These are phyloP conservation scores for Trametes villosa DNA, from an alignment of 768 basidiomycete genomes.

Conservation along the genomic window DNA sequence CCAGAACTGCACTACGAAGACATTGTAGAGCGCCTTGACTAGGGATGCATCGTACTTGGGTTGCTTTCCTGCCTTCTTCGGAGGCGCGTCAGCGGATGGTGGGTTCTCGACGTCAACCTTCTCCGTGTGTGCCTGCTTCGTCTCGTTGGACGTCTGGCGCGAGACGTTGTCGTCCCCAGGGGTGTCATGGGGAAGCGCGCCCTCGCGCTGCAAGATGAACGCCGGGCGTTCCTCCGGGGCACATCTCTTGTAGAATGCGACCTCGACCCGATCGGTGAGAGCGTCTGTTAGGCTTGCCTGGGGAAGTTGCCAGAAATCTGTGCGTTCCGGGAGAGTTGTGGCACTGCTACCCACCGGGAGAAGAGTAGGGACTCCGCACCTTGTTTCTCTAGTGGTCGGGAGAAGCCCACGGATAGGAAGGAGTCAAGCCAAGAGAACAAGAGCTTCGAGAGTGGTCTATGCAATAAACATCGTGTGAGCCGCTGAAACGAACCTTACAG, in stretches of 20 bases:
- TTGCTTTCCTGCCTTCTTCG: conserved; percentile 10
- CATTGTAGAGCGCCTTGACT: conserved; percentile 49
- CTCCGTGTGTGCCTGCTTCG: not conserved
- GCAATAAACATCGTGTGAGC: not conserved
- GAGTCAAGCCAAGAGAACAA: conserved; percentile 58
- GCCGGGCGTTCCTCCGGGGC: conserved; percentile 16
- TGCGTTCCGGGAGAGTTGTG: not conserved
- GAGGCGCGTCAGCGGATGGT: not conserved
- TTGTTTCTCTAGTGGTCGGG: conserved; percentile 59
- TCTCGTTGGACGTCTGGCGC: conserved; percentile 5
- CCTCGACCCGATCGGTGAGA: conserved; percentile 15
- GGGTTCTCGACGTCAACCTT: not conserved
- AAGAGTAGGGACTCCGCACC: conserved; percentile 37
- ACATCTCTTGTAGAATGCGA: conserved; percentile 13
- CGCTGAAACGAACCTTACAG: not conserved
- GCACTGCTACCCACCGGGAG: not conserved
- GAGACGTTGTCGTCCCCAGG: not conserved
- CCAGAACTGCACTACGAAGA: conserved; percentile 54
- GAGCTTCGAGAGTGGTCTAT: conserved; percentile 49
- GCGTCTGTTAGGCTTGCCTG: conserved; percentile 2
- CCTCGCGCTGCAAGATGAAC: not conserved
- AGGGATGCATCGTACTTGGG: conserved; percentile 52
- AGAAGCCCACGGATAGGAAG: conserved; percentile 60
- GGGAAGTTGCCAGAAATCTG: conserved; percentile 20
- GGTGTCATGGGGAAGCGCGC: too few species aligned